These are phyloP conservation scores for Avicennia marina DNA, from an alignment of 257 asterid genomes.

Conservation along the genomic window DNA sequence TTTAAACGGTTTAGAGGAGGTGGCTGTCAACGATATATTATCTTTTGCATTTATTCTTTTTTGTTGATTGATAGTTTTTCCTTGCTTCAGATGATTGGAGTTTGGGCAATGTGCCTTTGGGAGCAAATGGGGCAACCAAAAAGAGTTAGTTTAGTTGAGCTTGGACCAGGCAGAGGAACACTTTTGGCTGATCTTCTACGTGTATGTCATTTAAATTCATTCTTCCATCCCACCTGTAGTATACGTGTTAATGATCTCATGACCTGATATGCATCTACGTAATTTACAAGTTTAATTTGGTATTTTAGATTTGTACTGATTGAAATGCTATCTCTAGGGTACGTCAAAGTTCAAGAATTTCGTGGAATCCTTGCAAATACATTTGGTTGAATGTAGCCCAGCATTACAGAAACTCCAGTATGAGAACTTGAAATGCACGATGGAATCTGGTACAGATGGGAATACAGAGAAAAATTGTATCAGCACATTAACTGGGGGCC, in stretches of 20 bases:
- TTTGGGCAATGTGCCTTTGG: slow-evolving; percentile 99
- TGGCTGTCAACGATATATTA: neutral
- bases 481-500: slow-evolving; percentile 63
- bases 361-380: slow-evolving; percentile 64
- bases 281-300: neutral
- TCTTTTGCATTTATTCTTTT: slow-evolving; percentile 1
- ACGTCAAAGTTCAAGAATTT: slow-evolving; percentile 73
- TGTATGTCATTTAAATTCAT: slow-evolving; percentile 34
- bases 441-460: slow-evolving; percentile 34
- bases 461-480: slow-evolving; percentile 32
- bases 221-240: neutral
- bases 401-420: slow-evolving; percentile 69
- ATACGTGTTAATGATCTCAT: neutral
- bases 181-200: slow-evolving; percentile 93
- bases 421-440: slow-evolving; percentile 61
- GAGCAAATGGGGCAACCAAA: slow-evolving; percentile 95
- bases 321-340: slow-evolving; percentile 40
- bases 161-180: slow-evolving; percentile 99
- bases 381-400: slow-evolving; percentile 97
- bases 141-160: slow-evolving; percentile 79
- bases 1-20: no score
- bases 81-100: slow-evolving; percentile 71
- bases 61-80: slow-evolving; percentile 9
- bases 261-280: neutral
- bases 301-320: slow-evolving; percentile 8